Evolutionary conservation across 305 asterid species (phyloP).

Genomic region (Salvia sclarea): DNA sequence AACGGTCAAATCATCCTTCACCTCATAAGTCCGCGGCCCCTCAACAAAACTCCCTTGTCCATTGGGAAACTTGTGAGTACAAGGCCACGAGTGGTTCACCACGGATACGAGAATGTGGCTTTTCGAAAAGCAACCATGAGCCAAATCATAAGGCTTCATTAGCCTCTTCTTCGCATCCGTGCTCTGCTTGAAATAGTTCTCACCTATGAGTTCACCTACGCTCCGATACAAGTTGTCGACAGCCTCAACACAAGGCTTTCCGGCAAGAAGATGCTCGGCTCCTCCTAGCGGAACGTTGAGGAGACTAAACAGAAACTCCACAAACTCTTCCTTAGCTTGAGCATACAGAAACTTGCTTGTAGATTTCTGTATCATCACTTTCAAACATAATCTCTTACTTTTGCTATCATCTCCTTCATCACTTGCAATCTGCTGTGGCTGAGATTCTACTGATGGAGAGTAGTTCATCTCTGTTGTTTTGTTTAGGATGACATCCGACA

Average conservation of each 20-base stretch:
- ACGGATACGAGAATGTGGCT: not conserved
- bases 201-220: not conserved
- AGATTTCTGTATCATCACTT: constrained; percentile 21
- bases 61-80: constrained; percentile 11
- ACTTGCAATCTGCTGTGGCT: too few relatives aligned
- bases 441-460: too few relatives aligned
- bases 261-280: constrained; percentile 2
- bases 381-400: constrained; percentile 20
- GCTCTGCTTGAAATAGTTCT: not conserved
- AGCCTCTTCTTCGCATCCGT: not conserved
- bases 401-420: not conserved
- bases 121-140: not conserved
- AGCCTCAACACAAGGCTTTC: not conserved
- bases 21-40: constrained; percentile 16
- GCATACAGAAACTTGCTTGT: constrained; percentile 18
- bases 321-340: constrained; percentile 20
- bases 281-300: constrained; percentile 26
- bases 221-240: constrained; percentile 25
- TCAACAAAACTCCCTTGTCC: constrained; percentile 18
- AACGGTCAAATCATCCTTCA: constrained; percentile 25
- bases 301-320: constrained; percentile 23
- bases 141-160: constrained; percentile 14
- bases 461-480: not conserved
- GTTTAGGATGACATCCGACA: constrained; percentile 4
- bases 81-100: not conserved